Conservation (phyloP, 2,329 filamentous ascomycete genomes). For the Phialophora chinensis region DNA sequence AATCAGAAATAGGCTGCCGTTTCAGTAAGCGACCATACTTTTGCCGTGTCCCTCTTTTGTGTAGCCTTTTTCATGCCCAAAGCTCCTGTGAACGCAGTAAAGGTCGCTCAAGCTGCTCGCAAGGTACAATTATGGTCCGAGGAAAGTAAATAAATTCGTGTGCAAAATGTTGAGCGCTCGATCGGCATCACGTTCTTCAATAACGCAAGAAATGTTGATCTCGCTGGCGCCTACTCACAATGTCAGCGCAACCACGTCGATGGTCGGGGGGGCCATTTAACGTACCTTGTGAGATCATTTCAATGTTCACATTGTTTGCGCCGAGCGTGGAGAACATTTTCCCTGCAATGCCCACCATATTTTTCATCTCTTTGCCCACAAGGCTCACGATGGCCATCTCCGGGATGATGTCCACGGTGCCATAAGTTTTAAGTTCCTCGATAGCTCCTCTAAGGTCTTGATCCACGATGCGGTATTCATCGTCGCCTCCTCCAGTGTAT, state of each 20-base stretch:
- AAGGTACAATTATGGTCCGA: conserved; percentile 63
- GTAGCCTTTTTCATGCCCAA: conserved; percentile 19
- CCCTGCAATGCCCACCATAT: conserved; percentile 92
- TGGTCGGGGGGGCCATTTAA: neutral
- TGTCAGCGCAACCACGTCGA: conserved; percentile 23
- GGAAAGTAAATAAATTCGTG: conserved; percentile 94
- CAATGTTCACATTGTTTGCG: conserved; percentile 92
- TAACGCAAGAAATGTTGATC: conserved; percentile 98
- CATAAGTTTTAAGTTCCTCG: conserved; percentile 76
- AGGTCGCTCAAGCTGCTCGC: conserved; percentile 28
- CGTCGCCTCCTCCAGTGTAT: conserved; percentile 53
- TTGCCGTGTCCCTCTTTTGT: conserved; percentile 1
- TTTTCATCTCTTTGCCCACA: conserved; percentile 95
- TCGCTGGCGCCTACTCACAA: conserved; percentile 80
- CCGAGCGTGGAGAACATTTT: conserved; percentile 94
- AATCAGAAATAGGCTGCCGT: neutral
- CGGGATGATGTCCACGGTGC: conserved; percentile 85
- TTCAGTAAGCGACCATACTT: neutral
- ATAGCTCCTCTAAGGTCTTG: conserved; percentile 70
- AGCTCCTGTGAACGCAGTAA: conserved; percentile 24
- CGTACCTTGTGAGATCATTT: conserved; percentile 98
- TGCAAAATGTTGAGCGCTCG: conserved; percentile 95
- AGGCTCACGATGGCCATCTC: conserved; percentile 96
- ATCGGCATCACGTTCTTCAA: conserved; percentile 87
- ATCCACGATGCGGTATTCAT: conserved; percentile 61